Evolutionary conservation across 768 basidiomycete species (phyloP).

Genomic region (Antrodiella citrinella): DNA sequence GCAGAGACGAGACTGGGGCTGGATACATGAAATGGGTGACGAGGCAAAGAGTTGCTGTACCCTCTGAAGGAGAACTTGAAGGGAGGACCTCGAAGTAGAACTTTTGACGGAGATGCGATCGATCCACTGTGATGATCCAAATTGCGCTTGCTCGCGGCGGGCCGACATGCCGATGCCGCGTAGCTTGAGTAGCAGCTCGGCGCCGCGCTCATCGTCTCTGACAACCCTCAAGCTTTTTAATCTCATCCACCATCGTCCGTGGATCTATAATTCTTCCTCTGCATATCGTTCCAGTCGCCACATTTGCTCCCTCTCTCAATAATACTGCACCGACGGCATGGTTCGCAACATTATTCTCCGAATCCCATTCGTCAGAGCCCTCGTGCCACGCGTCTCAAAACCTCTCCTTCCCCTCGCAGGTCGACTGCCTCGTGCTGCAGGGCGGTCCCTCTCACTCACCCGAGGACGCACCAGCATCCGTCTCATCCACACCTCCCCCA

Average conservation of each 20-base stretch:
- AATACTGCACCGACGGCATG: slow-evolving; percentile 6
- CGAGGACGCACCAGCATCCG: slow-evolving; percentile 30
- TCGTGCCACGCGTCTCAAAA: slow-evolving; percentile 33
- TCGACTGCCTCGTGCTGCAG: slow-evolving; percentile 16
- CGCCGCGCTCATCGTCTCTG: not conserved
- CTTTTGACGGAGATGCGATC: not conserved
- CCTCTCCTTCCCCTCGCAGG: slow-evolving; percentile 43
- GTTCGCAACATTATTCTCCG: slow-evolving; percentile 32
- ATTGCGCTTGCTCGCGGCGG: too few relatives aligned
- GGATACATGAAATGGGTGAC: slow-evolving; percentile 21
- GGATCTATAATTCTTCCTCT: too few relatives aligned
- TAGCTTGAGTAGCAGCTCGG: too few relatives aligned
- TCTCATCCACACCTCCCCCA: slow-evolving; percentile 40
- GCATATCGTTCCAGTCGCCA: too few relatives aligned
- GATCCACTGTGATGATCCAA: not conserved
- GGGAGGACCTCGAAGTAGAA: too few relatives aligned
- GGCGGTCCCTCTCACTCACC: slow-evolving; percentile 22
- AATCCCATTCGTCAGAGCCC: slow-evolving; percentile 36
- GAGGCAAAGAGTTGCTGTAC: slow-evolving; percentile 1
- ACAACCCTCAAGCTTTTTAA: not conserved
- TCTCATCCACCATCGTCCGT: not conserved
- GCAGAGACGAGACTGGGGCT: slow-evolving; percentile 8
- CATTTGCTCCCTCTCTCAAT: not conserved
- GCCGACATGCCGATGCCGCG: too few relatives aligned
- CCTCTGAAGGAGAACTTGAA: slow-evolving; percentile 13